Evolutionary conservation across 2,329 filamentous ascomycete genomes (phyloP).

Genomic region (Monosporascus sp.): DNA sequence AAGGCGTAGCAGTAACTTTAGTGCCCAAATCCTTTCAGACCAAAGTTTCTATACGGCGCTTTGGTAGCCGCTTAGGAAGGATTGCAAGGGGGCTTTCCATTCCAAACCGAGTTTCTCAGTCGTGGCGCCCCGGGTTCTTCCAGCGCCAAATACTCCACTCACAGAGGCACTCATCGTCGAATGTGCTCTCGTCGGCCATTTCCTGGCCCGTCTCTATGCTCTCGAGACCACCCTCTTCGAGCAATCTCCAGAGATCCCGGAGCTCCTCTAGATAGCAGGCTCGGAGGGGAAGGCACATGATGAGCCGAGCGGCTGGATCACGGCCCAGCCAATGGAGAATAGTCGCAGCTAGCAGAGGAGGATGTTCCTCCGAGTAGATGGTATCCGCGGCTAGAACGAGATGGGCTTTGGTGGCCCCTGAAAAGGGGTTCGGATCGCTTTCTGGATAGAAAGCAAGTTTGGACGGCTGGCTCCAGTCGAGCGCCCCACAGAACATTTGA

Average conservation of each 20-base stretch:
- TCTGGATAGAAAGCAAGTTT: constrained; percentile 9
- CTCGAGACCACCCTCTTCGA: constrained; percentile 31
- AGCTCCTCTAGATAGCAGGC: constrained; percentile 37
- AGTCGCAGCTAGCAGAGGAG: constrained; percentile 28
- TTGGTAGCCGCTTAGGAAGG: no score
- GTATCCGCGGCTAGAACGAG: constrained; percentile 36
- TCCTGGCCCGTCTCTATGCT: constrained; percentile 27
- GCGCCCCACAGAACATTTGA: constrained; percentile 17
- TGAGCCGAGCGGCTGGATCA: constrained; percentile 21
- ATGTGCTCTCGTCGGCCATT: constrained; percentile 19
- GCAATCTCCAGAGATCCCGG: constrained; percentile 32
- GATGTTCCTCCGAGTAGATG: constrained; percentile 35
- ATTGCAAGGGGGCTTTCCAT: not conserved
- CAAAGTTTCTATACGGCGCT: no score
- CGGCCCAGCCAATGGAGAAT: constrained; percentile 29
- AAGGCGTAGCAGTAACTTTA: no score
- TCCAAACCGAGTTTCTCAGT: not conserved
- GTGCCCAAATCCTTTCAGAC: no score
- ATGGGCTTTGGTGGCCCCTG: constrained; percentile 20
- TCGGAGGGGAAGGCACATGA: constrained; percentile 33
- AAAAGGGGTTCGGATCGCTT: not conserved
- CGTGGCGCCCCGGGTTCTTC: constrained; percentile 13
- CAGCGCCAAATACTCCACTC: constrained; percentile 34
- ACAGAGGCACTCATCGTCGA: constrained; percentile 30
- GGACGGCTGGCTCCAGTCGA: constrained; percentile 32